These are phyloP conservation scores for Aegilops bicornis DNA, from an alignment of 176 grass and related monocot genomes.

Conservation along the genomic window DNA sequence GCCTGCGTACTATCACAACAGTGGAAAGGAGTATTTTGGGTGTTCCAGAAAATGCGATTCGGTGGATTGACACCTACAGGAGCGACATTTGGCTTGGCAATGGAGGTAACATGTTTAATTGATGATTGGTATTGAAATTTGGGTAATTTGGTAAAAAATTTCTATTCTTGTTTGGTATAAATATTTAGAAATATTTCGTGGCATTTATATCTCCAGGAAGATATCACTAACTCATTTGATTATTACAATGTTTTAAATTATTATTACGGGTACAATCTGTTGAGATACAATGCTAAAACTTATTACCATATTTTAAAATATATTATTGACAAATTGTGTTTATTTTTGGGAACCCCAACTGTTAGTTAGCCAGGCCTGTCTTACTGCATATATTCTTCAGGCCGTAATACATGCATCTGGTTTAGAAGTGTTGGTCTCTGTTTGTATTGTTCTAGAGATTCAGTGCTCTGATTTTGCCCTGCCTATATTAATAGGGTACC, in stretches of 20 bases:
- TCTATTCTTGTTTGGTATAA: conserved; percentile 4
- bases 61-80: conserved; percentile 62
- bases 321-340: background rate
- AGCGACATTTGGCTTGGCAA: conserved; percentile 86
- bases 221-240: background rate
- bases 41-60: conserved; percentile 82
- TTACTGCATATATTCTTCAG: background rate
- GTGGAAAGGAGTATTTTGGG: conserved; percentile 98
- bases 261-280: background rate
- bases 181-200: background rate
- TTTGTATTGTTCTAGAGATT: background rate
- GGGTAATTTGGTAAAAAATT: background rate
- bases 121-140: background rate
- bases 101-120: conserved; percentile 72
- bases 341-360: background rate
- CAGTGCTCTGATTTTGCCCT: background rate
- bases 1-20: conserved; percentile 74
- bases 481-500: conserved; percentile 6
- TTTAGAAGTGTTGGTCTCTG: background rate
- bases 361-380: background rate
- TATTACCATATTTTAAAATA: background rate
- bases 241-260: background rate
- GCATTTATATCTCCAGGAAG: background rate
- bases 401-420: background rate
- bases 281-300: background rate